These are phyloP conservation scores for Candida awuae DNA, from an alignment of 805 yeast species.

Conservation along the genomic window DNA sequence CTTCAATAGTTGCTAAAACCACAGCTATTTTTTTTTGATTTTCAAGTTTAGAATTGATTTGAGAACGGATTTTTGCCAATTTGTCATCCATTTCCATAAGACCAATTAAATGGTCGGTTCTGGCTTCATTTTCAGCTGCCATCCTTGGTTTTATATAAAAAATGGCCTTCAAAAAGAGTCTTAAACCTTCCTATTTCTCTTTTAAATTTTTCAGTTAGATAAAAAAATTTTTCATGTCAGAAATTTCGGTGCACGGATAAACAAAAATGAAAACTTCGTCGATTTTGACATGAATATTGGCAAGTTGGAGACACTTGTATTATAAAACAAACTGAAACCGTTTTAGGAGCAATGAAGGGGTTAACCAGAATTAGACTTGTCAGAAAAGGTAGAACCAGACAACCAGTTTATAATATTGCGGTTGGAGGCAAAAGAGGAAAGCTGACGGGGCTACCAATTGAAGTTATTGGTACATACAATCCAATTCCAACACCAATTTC, in stretches of 20 bases:
- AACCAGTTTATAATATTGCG: slow-evolving; percentile 87
- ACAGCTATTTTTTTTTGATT: slow-evolving; percentile 83
- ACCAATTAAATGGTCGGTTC: slow-evolving; percentile 14
- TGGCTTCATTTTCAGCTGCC: slow-evolving; percentile 1
- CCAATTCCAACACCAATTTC: slow-evolving; percentile 70
- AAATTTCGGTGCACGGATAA: neutral
- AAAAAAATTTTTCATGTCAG: neutral
- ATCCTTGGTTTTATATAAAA: neutral
- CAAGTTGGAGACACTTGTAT: too few relatives aligned
- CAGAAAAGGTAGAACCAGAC: slow-evolving; percentile 82
- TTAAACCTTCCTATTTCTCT: neutral
- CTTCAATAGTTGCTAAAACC: slow-evolving; percentile 84
- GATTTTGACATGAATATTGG: neutral
- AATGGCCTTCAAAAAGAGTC: neutral
- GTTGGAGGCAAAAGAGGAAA: slow-evolving; percentile 72
- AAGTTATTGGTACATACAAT: slow-evolving; percentile 89
- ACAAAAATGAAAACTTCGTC: neutral
- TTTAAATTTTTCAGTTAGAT: neutral
- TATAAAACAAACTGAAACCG: too few relatives aligned
- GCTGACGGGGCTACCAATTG: slow-evolving; percentile 84
- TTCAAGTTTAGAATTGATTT: slow-evolving; percentile 68
- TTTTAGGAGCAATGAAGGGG: slow-evolving; percentile 51
- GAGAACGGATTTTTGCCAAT: slow-evolving; percentile 60
- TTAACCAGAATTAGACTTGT: slow-evolving; percentile 84
- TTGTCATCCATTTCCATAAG: slow-evolving; percentile 50